Conservation (phyloP, 345 rosid species). For the Camelina sativa region DNA sequence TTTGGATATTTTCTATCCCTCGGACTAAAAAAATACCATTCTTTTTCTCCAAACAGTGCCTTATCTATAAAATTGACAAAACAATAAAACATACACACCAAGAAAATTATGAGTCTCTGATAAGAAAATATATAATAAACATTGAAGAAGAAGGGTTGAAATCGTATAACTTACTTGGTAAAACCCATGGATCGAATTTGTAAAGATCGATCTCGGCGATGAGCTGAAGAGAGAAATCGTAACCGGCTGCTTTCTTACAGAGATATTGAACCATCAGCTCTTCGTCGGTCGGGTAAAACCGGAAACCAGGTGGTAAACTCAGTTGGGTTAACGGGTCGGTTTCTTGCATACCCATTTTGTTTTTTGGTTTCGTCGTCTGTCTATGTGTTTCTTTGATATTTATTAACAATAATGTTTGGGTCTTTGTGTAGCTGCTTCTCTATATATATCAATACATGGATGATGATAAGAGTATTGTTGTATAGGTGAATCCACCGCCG, state of each 20-base stretch:
- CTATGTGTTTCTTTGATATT: neutral
- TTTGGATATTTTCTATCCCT: slow-evolving; percentile 92
- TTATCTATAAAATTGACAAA: slow-evolving; percentile 52
- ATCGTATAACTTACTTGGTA: slow-evolving; percentile 65
- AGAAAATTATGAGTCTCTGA: neutral
- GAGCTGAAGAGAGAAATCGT: slow-evolving; percentile 63
- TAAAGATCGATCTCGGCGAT: slow-evolving; percentile 90
- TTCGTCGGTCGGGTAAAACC: slow-evolving; percentile 94
- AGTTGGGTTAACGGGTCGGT: slow-evolving; percentile 75
- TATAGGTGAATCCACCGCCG: slow-evolving; percentile 34
- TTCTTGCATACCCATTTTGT: slow-evolving; percentile 67
- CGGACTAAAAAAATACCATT: slow-evolving; percentile 95
- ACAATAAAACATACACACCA: neutral
- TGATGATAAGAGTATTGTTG: neutral
- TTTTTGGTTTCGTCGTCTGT: slow-evolving; percentile 22
- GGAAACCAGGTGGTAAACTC: slow-evolving; percentile 94
- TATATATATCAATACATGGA: neutral
- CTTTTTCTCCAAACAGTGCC: slow-evolving; percentile 89
- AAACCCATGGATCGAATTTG: slow-evolving; percentile 89
- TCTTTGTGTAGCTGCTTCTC: slow-evolving; percentile 1
- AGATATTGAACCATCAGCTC: slow-evolving; percentile 90
- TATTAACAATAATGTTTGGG: slow-evolving; percentile 26
- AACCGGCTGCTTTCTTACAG: slow-evolving; percentile 82
- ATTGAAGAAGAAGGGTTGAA: neutral
- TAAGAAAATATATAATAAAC: no score